Conservation (phyloP, 495 filamentous ascomycete genomes). For the Trichocladium uniseriatum region DNA sequence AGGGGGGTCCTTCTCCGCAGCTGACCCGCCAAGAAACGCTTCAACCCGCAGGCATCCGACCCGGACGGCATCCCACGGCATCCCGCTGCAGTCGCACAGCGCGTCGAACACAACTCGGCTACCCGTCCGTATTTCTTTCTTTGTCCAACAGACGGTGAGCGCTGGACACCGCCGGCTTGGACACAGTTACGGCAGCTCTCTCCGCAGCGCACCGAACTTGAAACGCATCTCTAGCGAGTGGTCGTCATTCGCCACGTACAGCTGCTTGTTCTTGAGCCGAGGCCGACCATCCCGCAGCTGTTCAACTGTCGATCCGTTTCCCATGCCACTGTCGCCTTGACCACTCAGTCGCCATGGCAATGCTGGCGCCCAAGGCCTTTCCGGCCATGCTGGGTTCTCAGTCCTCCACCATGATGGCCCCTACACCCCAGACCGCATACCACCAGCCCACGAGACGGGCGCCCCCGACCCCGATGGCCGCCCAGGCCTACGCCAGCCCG, state of each 20-base stretch:
- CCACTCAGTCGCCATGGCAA: constrained; percentile 49
- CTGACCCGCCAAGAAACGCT: not conserved
- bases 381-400: constrained; percentile 51
- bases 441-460: constrained; percentile 47
- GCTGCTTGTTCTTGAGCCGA: not conserved
- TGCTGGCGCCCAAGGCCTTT: constrained; percentile 83
- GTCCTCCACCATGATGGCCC: constrained; percentile 43
- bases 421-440: constrained; percentile 45
- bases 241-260: not conserved
- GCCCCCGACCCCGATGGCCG: constrained; percentile 46
- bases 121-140: constrained; percentile 14
- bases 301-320: not conserved
- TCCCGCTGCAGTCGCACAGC: constrained; percentile 8
- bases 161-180: not conserved
- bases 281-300: not conserved
- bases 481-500: constrained; percentile 69
- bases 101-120: constrained; percentile 6
- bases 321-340: constrained; percentile 1
- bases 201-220: constrained; percentile 1
- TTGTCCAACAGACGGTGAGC: constrained; percentile 6
- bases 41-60: not conserved
- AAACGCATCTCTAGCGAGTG: not conserved
- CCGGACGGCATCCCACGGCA: not conserved
- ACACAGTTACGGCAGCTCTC: not conserved
- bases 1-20: not conserved